Percentiles rank a stretch among this genome's conserved stretches.
phyloP scores from a whole-genome alignment of 148 eudicot species.

The Rhododendron simsii region DNA sequence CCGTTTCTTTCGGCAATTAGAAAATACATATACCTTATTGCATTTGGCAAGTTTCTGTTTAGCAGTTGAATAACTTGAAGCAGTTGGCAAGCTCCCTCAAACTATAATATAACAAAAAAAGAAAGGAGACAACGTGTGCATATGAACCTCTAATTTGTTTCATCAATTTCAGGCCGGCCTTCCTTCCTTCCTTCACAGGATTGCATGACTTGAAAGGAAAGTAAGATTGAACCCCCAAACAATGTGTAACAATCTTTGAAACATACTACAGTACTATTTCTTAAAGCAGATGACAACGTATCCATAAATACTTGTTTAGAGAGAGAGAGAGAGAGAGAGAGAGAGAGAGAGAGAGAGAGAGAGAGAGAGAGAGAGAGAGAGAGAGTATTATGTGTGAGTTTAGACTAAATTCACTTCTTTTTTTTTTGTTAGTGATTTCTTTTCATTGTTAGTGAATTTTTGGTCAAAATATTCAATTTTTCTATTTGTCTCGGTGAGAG shows the following conservation, averaged over 20 bases:
- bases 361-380: no score
- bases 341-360: no score
- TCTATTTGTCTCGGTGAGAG: no score
- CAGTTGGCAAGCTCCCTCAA: neutral
- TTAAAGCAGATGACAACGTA: neutral
- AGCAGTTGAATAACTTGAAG: slow-evolving; percentile 4
- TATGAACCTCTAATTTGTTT: neutral
- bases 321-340: no score
- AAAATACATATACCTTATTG: neutral
- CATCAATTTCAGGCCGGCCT: neutral
- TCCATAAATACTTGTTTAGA: neutral
- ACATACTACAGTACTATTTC: neutral
- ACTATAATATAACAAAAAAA: neutral
- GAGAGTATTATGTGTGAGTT: no score
- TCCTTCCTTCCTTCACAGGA: neutral
- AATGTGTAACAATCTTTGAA: neutral
- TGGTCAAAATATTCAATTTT: no score
- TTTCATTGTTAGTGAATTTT: no score
- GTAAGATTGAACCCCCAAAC: neutral
- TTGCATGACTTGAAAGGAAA: neutral
- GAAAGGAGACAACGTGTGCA: neutral
- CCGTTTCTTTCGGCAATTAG: neutral
- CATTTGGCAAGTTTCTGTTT: neutral
- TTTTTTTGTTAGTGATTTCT: no score
- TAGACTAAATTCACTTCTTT: no score